Evolutionary conservation across 768 basidiomycete species (phyloP).

Genomic region (Lepiota brunneoincarnata): DNA sequence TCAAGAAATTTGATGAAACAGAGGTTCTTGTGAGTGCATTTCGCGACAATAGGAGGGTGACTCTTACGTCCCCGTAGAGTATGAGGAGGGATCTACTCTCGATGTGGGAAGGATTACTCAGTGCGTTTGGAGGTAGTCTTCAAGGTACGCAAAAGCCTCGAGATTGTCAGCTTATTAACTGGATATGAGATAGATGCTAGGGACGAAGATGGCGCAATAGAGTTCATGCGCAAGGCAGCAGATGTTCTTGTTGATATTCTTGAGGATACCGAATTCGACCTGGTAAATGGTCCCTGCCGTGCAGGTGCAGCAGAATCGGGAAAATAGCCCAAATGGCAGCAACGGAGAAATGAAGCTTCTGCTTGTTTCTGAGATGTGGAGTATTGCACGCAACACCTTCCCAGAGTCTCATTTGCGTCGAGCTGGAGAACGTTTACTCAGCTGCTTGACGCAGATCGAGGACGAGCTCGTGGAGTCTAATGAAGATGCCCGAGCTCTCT

Average conservation of each 20-base stretch:
- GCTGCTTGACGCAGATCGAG: conserved; percentile 47
- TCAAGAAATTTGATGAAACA: conserved; percentile 44
- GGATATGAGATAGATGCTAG: conserved; percentile 34
- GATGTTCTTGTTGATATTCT: conserved; percentile 49
- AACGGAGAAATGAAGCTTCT: conserved; percentile 53
- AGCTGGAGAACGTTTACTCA: conserved; percentile 46
- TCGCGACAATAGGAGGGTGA: conserved; percentile 4
- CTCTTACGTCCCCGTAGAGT: not conserved
- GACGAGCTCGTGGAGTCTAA: conserved; percentile 40
- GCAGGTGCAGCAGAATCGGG: not conserved
- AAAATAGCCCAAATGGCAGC: conserved; percentile 20
- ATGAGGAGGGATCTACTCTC: conserved; percentile 44
- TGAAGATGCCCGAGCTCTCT: conserved; percentile 47
- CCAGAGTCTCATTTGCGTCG: conserved; percentile 37
- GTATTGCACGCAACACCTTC: conserved; percentile 38
- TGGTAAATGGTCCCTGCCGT: conserved; percentile 15
- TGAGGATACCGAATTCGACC: conserved; percentile 42
- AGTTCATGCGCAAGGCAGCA: conserved; percentile 38
- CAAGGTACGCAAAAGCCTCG: conserved; percentile 35
- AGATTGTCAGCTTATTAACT: conserved; percentile 4
- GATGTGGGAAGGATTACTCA: conserved; percentile 58
- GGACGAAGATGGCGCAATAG: conserved; percentile 34
- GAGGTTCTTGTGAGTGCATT: conserved; percentile 48
- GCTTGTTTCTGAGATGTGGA: conserved; percentile 60
- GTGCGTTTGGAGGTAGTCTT: conserved; percentile 41